A percentile compares a stretch with the other conserved stretches of the same genome.
These are phyloP conservation scores for Desmodesmus armatus DNA, from an alignment of 139 green algal species.

Conservation along the genomic window DNA sequence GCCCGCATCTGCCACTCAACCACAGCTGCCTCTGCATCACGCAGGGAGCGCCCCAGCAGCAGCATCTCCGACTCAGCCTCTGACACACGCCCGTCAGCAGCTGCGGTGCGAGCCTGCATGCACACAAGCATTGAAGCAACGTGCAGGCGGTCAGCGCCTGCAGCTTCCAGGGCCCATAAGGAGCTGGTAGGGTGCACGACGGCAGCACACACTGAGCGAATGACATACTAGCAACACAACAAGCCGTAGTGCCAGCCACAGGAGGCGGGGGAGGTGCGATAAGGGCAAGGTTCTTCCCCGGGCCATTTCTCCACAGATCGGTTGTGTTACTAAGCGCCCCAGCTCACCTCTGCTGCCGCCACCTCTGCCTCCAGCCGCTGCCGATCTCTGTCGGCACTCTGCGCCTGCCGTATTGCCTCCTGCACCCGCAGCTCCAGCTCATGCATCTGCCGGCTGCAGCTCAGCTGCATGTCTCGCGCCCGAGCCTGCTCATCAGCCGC, in stretches of 20 bases:
- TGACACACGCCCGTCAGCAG: conserved; percentile 23
- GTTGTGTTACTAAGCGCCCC: no score
- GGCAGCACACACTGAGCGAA: no score
- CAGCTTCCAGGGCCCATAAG: no score
- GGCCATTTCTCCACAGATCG: no score
- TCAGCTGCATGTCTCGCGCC: conserved; percentile 6
- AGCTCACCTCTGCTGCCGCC: conserved; percentile 22
- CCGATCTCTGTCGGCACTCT: neutral
- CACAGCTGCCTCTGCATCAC: conserved; percentile 39
- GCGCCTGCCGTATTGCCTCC: conserved; percentile 34
- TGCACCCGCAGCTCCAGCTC: conserved; percentile 50
- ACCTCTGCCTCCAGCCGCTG: conserved; percentile 1
- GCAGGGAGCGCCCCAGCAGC: conserved; percentile 26
- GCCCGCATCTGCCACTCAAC: conserved; percentile 39
- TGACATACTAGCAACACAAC: no score
- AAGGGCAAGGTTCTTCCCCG: no score
- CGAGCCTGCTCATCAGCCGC: conserved; percentile 42
- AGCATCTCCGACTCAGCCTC: conserved; percentile 39
- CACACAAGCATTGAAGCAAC: neutral
- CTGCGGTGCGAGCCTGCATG: neutral
- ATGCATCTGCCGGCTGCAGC: conserved; percentile 46
- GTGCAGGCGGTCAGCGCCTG: no score
- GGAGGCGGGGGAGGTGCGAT: no score
- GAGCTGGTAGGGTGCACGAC: no score
- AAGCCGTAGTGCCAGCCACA: no score